Evolutionary conservation across 2,329 filamentous ascomycete genomes (phyloP).

Genomic region (Phaeomoniella chlamydospora): DNA sequence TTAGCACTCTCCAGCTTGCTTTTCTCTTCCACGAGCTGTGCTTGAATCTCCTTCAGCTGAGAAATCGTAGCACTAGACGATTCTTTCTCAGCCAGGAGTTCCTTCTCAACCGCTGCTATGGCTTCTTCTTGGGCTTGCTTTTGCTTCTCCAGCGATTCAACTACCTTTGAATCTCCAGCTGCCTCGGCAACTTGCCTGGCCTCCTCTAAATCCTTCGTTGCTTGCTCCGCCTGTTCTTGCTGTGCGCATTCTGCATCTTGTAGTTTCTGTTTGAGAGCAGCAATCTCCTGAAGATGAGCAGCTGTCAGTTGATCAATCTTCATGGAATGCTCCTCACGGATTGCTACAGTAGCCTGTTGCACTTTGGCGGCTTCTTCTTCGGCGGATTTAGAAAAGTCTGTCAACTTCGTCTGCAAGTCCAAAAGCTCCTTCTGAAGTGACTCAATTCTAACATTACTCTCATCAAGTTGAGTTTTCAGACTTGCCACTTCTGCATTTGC

Average conservation of each 20-base stretch:
- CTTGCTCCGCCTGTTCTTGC: conserved; percentile 21
- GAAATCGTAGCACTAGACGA: background rate
- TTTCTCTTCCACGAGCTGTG: conserved; percentile 4
- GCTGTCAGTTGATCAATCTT: conserved; percentile 18
- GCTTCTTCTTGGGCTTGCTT: conserved; percentile 21
- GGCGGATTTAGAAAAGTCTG: conserved; percentile 21
- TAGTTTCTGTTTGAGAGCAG: conserved; percentile 17
- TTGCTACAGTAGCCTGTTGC: conserved; percentile 12
- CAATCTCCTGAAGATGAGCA: conserved; percentile 18
- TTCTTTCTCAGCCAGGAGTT: conserved; percentile 11
- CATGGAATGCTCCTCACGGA: conserved; percentile 16
- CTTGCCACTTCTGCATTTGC: conserved; percentile 1
- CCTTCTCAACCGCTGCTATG: conserved; percentile 18
- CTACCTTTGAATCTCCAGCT: conserved; percentile 19
- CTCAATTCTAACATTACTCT: conserved; percentile 9
- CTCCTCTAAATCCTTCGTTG: conserved; percentile 21
- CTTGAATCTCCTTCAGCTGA: conserved; percentile 1
- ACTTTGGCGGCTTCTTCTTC: conserved; percentile 19
- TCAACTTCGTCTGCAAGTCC: conserved; percentile 19
- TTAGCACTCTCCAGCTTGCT: conserved; percentile 3
- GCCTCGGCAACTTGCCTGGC: conserved; percentile 20
- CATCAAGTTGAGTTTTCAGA: conserved; percentile 6
- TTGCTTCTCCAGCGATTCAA: conserved; percentile 20
- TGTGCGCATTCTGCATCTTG: conserved; percentile 20
- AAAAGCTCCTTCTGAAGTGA: conserved; percentile 13